Conservation (phyloP, 495 filamentous ascomycete genomes). For the Aspergillus saccharolyticus region DNA sequence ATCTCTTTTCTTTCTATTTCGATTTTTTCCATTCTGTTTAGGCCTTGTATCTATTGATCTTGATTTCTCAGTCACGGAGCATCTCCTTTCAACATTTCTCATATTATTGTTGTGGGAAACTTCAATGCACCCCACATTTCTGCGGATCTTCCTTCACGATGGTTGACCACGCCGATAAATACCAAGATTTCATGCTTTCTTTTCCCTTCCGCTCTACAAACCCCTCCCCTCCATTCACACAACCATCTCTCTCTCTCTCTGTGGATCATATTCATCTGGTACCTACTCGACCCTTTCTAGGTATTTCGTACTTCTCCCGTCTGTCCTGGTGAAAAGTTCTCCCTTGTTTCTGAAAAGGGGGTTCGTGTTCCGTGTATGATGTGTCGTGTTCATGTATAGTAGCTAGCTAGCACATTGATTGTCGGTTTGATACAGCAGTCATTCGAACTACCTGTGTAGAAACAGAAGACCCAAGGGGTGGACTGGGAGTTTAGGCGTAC, state of each 20-base stretch:
- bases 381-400: constrained; percentile 22
- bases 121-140: neutral
- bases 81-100: constrained; percentile 24
- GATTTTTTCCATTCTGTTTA: constrained; percentile 21
- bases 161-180: neutral
- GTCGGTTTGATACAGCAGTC: constrained; percentile 12
- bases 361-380: constrained; percentile 14
- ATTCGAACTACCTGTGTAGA: neutral
- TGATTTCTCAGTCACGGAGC: constrained; percentile 15
- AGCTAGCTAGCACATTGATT: constrained; percentile 16
- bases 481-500: no score
- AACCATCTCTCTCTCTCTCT: neutral
- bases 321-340: neutral
- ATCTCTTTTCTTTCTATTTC: constrained; percentile 23
- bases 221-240: neutral
- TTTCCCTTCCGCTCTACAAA: neutral
- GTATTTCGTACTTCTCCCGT: neutral
- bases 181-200: neutral
- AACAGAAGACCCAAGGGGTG: no score
- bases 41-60: constrained; percentile 35
- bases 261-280: neutral
- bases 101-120: neutral
- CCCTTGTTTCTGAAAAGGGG: neutral
- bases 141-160: constrained; percentile 15
- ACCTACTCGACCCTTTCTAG: neutral